Base-by-base conservation (phyloP, 1,284 basidiomycete species). In the Trichosporon sp. region DNA sequence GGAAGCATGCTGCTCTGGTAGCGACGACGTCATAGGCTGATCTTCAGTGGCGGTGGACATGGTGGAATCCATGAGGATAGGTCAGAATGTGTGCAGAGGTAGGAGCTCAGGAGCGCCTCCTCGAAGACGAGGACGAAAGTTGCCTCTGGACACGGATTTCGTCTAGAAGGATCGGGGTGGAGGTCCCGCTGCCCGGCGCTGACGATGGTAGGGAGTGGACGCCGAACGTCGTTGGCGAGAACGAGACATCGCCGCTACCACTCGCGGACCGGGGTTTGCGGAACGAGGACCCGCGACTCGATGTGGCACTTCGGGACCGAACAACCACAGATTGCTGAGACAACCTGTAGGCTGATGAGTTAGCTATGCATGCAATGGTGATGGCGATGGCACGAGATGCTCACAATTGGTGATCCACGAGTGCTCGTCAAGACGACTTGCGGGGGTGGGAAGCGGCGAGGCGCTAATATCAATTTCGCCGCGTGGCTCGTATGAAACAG, bases 381-480 rank as follows among this genome's bases (percentile, higher is more conserved):
- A 63, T 61, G 40, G 10, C 1, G n/a, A 6, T 3, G 25, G 29
- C 44, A 9, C 11, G 11, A 32, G 4, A 5, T n/a, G 56, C 66
- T 63, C 59, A 68, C 66, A 65, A 19, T 61, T 58, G 10, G 66
- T 61, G 49, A 68, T 68, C 66, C 66, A 68, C 21, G 66, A 68
- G 57, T 61, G 64, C 52, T 68, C 61, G 23, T 52, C 46, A 4
- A 52, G 27, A 9, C 16, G 44, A 19, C 13, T 4, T 23, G 25
- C 14, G 25, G 46, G 25, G n/a, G 23, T 9, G 16, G 46, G 46
- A 16, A 52, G 14, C 6, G 46, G 46, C 4, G 46, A 52, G 46
- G 46, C 46, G 10, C 25, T 27, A 11, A 52, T 52, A 13, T 52
- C 46, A 9, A 52, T 52, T 29, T 52, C 46, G 46, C 27, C 14